phyloP scores from a whole-genome alignment of 2,329 filamentous ascomycete species.

The Fusarium begoniae region DNA sequence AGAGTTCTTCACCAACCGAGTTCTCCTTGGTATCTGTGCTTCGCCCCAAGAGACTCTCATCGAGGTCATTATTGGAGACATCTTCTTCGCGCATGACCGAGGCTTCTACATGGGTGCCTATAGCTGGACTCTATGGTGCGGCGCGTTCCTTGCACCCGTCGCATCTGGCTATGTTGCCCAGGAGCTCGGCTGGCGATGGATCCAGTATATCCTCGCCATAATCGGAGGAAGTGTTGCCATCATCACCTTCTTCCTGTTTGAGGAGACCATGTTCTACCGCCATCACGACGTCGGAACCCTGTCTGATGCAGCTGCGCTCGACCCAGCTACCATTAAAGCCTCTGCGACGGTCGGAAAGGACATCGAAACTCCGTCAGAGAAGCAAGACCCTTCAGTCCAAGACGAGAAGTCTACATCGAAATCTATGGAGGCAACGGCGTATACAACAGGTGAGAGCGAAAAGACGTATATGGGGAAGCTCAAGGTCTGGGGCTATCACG shows the following conservation, averaged over 20 bases:
- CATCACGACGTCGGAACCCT: not conserved
- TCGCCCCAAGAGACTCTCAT: conserved; percentile 37
- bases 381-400: not conserved
- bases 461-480: conserved; percentile 28
- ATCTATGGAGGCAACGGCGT: not conserved
- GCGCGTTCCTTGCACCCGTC: conserved; percentile 38
- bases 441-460: not conserved
- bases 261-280: conserved; percentile 40
- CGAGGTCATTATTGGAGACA: not conserved
- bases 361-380: not conserved
- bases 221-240: conserved; percentile 21
- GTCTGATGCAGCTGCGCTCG: not conserved
- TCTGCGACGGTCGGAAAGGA: not conserved
- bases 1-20: conserved; percentile 39
- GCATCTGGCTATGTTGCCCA: conserved; percentile 37
- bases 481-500: conserved; percentile 31
- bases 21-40: conserved; percentile 34
- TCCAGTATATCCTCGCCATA: conserved; percentile 36
- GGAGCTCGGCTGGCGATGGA: conserved; percentile 35
- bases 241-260: conserved; percentile 35
- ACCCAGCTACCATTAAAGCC: not conserved
- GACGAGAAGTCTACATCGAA: not conserved
- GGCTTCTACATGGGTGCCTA: conserved; percentile 41
- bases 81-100: conserved; percentile 32
- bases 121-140: conserved; percentile 39